phyloP scores from a whole-genome alignment of 306 rosid genomes.

The Arachis hypogaea region DNA sequence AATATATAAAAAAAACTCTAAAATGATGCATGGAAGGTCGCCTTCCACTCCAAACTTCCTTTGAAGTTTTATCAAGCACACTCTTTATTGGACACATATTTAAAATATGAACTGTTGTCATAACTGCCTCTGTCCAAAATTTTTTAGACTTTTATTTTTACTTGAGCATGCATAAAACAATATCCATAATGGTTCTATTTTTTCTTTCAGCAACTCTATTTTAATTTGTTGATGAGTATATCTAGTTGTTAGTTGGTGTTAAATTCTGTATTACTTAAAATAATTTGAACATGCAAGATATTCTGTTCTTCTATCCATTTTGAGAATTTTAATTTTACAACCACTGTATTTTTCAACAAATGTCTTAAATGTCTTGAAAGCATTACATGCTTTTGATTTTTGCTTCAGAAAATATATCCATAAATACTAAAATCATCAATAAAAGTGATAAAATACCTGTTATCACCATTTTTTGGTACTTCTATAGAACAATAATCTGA shows the following conservation, averaged over 20 bases:
- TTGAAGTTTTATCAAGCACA: neutral
- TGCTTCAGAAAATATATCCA: no score
- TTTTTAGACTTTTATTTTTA: neutral
- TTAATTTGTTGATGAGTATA: no score
- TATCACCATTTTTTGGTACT: neutral
- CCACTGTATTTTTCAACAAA: neutral
- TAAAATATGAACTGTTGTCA: neutral
- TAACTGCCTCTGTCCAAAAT: neutral
- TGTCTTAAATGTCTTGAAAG: neutral
- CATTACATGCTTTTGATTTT: no score
- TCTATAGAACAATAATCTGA: neutral
- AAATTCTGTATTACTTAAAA: no score
- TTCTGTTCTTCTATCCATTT: no score
- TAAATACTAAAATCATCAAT: no score
- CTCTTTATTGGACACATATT: neutral
- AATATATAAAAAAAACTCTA: neutral
- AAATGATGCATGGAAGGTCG: neutral
- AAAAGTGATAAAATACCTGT: neutral
- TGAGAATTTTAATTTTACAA: no score
- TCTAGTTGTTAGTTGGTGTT: no score
- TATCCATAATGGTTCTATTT: neutral
- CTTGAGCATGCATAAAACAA: neutral
- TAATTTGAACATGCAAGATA: no score
- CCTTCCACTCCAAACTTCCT: neutral
- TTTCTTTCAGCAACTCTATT: neutral